phyloP scores from a whole-genome alignment of 2,329 filamentous ascomycete genomes.

The Arachnomyces sp. region DNA sequence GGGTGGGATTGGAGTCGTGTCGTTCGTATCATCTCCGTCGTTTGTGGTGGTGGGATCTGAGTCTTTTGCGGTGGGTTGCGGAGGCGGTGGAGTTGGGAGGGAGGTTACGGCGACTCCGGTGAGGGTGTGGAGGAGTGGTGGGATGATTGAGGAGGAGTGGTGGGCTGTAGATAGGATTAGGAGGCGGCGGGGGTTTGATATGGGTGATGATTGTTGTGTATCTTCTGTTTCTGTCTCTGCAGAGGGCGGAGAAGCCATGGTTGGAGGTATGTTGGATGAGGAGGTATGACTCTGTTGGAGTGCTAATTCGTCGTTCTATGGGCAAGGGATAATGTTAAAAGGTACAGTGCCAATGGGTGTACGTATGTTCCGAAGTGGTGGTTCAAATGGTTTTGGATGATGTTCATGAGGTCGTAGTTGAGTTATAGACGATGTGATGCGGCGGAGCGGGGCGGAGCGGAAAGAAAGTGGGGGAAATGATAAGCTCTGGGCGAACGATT shows the following conservation, averaged over 20 bases:
- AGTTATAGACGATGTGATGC: too few species aligned
- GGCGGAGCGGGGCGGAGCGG: too few species aligned
- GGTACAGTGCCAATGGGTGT: too few species aligned
- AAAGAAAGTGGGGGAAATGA: too few species aligned
- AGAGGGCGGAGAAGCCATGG: slow-evolving; percentile 5
- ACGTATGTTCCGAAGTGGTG: too few species aligned
- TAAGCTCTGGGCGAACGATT: too few species aligned
- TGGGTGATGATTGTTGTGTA: slow-evolving; percentile 12
- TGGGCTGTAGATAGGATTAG: slow-evolving; percentile 32
- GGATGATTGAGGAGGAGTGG: slow-evolving; percentile 29
- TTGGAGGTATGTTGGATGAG: background rate
- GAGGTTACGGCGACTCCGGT: slow-evolving; percentile 24
- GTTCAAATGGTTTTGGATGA: too few species aligned
- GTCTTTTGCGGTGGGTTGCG: slow-evolving; percentile 9
- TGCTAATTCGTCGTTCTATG: background rate
- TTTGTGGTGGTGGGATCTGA: slow-evolving; percentile 5
- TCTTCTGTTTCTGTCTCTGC: slow-evolving; percentile 2
- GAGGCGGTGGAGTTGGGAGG: slow-evolving; percentile 3
- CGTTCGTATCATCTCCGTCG: slow-evolving; percentile 2
- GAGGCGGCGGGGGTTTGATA: slow-evolving; percentile 34
- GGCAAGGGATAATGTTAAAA: too few species aligned
- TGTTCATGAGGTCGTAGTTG: too few species aligned
- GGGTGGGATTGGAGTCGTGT: slow-evolving; percentile 1
- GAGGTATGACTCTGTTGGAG: slow-evolving; percentile 1
- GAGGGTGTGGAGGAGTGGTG: slow-evolving; percentile 28